These are phyloP conservation scores for Tarenaya hassleriana DNA, from an alignment of 345 rosid species.

Conservation along the genomic window DNA sequence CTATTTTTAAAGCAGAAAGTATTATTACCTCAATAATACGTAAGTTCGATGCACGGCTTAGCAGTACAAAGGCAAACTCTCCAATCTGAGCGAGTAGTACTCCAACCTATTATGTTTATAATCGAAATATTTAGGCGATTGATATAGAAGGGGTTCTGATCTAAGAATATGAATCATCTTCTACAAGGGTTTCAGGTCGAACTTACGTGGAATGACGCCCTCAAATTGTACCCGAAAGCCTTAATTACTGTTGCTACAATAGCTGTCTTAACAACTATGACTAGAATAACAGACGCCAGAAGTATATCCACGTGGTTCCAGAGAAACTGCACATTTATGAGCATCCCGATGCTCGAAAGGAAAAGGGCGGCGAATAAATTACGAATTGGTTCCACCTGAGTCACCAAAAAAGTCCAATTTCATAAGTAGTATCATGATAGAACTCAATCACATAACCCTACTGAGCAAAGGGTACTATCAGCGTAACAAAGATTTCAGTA, in stretches of 20 bases:
- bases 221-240: constrained; percentile 73
- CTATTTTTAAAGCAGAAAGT: too few relatives aligned
- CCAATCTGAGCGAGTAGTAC: constrained; percentile 96
- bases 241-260: constrained; percentile 59
- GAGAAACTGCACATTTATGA: constrained; percentile 89
- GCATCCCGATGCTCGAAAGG: constrained; percentile 98
- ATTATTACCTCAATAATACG: constrained; percentile 85
- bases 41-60: constrained; percentile 93
- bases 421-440: constrained; percentile 5
- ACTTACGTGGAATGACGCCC: constrained; percentile 89
- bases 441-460: not conserved
- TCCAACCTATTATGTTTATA: constrained; percentile 52
- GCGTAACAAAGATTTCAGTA: not conserved
- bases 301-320: constrained; percentile 99
- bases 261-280: constrained; percentile 80
- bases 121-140: not conserved
- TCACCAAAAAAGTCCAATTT: constrained; percentile 11
- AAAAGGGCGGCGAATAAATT: constrained; percentile 95
- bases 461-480: not conserved
- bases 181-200: constrained; percentile 7
- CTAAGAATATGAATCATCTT: not conserved
- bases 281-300: constrained; percentile 91
- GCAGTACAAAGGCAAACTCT: constrained; percentile 93
- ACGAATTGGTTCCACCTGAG: constrained; percentile 96
- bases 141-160: not conserved